Conservation (phyloP, 768 basidiomycete genomes). For the Infundibulicybe gibba region DNA sequence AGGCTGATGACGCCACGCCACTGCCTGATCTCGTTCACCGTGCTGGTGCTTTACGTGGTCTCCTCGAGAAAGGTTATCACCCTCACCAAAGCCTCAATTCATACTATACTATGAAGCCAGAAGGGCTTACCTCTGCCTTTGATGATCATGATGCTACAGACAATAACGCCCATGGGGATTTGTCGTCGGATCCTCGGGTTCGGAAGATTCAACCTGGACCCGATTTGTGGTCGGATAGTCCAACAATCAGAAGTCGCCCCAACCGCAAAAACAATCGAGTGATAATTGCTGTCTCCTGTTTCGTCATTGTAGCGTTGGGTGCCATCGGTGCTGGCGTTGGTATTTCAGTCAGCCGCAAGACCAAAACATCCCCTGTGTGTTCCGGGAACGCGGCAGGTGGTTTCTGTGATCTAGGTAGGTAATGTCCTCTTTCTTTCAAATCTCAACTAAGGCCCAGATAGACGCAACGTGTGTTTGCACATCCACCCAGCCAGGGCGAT, state of each 20-base stretch:
- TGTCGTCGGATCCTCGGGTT: background rate
- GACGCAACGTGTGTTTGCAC: constrained; percentile 65
- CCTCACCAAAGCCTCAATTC: constrained; percentile 43
- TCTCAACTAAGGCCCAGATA: constrained; percentile 16
- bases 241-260: background rate
- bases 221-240: background rate
- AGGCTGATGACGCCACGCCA: constrained; percentile 41
- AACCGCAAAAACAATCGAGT: constrained; percentile 14
- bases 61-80: constrained; percentile 51
- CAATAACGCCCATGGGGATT: background rate
- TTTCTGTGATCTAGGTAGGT: constrained; percentile 54
- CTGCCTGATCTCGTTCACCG: constrained; percentile 52
- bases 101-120: constrained; percentile 15
- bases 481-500: constrained; percentile 34
- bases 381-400: constrained; percentile 41
- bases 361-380: constrained; percentile 25
- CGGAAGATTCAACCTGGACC: too few relatives aligned
- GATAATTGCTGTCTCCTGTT: constrained; percentile 23
- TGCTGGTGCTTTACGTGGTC: constrained; percentile 41
- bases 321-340: constrained; percentile 45
- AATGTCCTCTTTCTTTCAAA: background rate
- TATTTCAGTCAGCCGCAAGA: constrained; percentile 32
- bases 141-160: constrained; percentile 11
- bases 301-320: constrained; percentile 31
- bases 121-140: constrained; percentile 14